Percentiles rank a stretch among this genome's conserved stretches.
Conservation (phyloP, 805 yeast species). For the Saccharomycopsis schoenii region DNA sequence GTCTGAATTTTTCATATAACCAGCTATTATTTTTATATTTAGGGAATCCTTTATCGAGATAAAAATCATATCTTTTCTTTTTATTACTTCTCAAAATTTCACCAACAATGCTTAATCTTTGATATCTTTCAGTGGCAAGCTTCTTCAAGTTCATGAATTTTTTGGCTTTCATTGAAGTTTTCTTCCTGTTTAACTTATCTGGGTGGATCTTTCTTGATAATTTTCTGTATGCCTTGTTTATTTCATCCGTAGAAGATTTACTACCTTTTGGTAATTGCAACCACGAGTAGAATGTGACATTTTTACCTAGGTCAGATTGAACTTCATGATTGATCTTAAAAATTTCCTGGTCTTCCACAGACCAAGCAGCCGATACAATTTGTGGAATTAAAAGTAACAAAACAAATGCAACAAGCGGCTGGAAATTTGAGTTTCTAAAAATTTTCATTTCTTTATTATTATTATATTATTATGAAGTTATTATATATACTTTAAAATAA, state of each 20-base stretch:
- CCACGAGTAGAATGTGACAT: slow-evolving; percentile 61
- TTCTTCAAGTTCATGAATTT: slow-evolving; percentile 27
- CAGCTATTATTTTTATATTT: slow-evolving; percentile 57
- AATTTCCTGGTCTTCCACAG: slow-evolving; percentile 69
- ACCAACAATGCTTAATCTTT: slow-evolving; percentile 67
- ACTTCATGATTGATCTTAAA: slow-evolving; percentile 62
- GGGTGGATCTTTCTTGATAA: slow-evolving; percentile 74
- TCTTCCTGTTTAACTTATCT: slow-evolving; percentile 49
- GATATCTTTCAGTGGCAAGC: slow-evolving; percentile 58
- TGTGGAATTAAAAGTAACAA: slow-evolving; percentile 21
- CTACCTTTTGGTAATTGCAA: slow-evolving; percentile 34
- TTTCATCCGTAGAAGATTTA: slow-evolving; percentile 40
- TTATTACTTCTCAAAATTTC: slow-evolving; percentile 55
- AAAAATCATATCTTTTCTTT: slow-evolving; percentile 75
- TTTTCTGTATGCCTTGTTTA: slow-evolving; percentile 59
- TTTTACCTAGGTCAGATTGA: slow-evolving; percentile 49
- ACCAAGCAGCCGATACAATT: slow-evolving; percentile 34
- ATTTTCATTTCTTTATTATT: not conserved
- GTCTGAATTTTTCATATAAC: slow-evolving; percentile 58
- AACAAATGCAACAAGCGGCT: slow-evolving; percentile 1
- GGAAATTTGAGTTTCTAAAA: not conserved
- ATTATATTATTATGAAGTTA: not conserved
- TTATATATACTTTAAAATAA: not conserved
- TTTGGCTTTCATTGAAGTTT: slow-evolving; percentile 26
- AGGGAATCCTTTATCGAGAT: slow-evolving; percentile 78